Percentiles rank a stretch among this genome's conserved stretches.
Conservation (phyloP, 139 green algal genomes). For the Chlorella sp. region DNA sequence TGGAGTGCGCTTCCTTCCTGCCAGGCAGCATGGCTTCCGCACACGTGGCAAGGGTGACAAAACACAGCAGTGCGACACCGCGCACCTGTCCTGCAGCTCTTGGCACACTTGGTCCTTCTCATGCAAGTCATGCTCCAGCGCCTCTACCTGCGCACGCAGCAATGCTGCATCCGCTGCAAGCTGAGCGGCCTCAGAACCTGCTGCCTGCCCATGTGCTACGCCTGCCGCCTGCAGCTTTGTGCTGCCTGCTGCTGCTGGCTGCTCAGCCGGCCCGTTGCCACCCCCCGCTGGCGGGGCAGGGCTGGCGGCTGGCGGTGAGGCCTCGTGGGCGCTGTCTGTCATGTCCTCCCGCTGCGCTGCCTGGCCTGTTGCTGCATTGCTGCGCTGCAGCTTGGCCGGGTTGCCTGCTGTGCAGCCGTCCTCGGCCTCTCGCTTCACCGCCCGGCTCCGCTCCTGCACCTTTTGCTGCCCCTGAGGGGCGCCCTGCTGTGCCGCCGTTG, state of each 20-base stretch:
- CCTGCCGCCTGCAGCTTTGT: neutral
- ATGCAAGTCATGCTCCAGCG: neutral
- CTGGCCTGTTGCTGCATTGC: too few species aligned
- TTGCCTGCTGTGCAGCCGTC: too few species aligned
- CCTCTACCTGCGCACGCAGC: neutral
- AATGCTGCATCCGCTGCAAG: too few species aligned
- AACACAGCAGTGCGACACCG: too few species aligned
- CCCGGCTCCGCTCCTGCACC: too few species aligned
- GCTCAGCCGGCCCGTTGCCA: neutral
- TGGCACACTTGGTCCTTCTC: neutral
- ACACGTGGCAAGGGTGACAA: too few species aligned
- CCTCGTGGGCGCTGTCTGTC: neutral
- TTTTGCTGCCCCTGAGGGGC: too few species aligned
- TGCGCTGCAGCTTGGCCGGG: too few species aligned
- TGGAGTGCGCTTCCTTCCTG: too few species aligned
- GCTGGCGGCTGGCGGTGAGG: neutral
- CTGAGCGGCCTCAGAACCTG: neutral
- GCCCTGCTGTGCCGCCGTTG: neutral
- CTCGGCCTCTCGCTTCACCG: too few species aligned
- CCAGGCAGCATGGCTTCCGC: too few species aligned
- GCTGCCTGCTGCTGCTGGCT: neutral
- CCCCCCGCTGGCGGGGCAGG: neutral
- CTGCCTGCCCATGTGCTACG: neutral
- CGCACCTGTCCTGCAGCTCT: slow-evolving; percentile 4
- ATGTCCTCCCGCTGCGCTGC: too few species aligned